These are phyloP conservation scores for Fusarium bulbicola DNA, from an alignment of 2,329 filamentous ascomycete genomes.

Conservation along the genomic window DNA sequence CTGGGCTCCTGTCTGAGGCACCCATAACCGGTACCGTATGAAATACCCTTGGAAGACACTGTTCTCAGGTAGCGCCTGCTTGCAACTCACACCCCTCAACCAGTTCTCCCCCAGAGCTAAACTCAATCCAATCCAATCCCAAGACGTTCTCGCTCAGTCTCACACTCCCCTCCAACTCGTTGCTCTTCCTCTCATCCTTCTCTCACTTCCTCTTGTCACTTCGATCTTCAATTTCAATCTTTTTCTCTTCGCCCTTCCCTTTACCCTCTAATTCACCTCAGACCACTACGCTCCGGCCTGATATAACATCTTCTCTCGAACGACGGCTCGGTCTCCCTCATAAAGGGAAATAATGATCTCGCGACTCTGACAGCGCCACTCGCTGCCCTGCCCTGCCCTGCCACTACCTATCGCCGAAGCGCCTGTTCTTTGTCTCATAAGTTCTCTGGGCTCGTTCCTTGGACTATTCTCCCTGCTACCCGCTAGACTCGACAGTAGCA, in stretches of 20 bases:
- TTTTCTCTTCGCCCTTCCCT: slow-evolving; percentile 22
- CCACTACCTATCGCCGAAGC: slow-evolving; percentile 42
- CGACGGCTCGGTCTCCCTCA: slow-evolving; percentile 30
- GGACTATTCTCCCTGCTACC: slow-evolving; percentile 38
- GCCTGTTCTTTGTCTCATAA: slow-evolving; percentile 47
- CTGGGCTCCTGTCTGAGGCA: slow-evolving; percentile 3
- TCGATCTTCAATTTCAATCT: slow-evolving; percentile 36
- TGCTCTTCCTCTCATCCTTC: slow-evolving; percentile 33
- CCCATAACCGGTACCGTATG: slow-evolving; percentile 21
- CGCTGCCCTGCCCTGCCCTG: slow-evolving; percentile 36
- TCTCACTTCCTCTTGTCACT: slow-evolving; percentile 36
- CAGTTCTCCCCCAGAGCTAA: slow-evolving; percentile 40
- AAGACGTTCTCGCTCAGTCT: slow-evolving; percentile 34
- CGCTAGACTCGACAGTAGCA: slow-evolving; percentile 39
- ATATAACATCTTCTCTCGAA: slow-evolving; percentile 34
- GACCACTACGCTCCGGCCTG: slow-evolving; percentile 22
- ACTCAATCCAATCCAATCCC: slow-evolving; percentile 42
- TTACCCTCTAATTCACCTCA: slow-evolving; percentile 13
- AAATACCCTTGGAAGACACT: slow-evolving; percentile 5
- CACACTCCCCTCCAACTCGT: slow-evolving; percentile 32
- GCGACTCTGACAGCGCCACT: slow-evolving; percentile 42
- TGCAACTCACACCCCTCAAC: slow-evolving; percentile 30
- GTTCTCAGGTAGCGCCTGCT: slow-evolving; percentile 28
- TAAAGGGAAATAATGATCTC: slow-evolving; percentile 41
- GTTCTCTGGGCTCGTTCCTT: slow-evolving; percentile 39